phyloP scores from a whole-genome alignment of 1,139 yeast species.

The Kazachstania sp. region DNA sequence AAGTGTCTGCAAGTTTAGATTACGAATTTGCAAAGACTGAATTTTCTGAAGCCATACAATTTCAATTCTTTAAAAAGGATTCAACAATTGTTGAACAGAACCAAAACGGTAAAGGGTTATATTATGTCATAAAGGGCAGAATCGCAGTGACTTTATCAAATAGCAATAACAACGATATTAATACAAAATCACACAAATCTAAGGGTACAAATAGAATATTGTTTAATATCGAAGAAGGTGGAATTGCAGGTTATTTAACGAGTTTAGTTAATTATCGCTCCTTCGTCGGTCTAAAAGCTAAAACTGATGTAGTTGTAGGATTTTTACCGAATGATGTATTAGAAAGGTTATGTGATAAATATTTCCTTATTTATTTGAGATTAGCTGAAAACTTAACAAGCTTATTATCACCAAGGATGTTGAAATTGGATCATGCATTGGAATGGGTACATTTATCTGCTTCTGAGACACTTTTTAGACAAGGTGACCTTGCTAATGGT shows the following conservation, averaged over 20 bases:
- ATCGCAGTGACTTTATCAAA: slow-evolving; percentile 48
- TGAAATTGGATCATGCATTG: slow-evolving; percentile 78
- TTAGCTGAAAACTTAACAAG: slow-evolving; percentile 66
- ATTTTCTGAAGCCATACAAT: slow-evolving; percentile 54
- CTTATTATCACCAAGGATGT: slow-evolving; percentile 55
- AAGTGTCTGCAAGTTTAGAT: slow-evolving; percentile 28
- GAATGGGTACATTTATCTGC: slow-evolving; percentile 93
- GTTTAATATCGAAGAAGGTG: slow-evolving; percentile 64
- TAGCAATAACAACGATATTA: slow-evolving; percentile 9
- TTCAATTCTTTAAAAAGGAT: slow-evolving; percentile 48
- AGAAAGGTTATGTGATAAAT: slow-evolving; percentile 62
- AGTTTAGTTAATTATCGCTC: slow-evolving; percentile 74
- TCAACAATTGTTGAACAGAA: slow-evolving; percentile 55
- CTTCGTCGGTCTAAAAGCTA: slow-evolving; percentile 58
- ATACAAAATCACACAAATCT: neutral
- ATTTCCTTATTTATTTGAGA: slow-evolving; percentile 65
- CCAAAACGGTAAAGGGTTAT: slow-evolving; percentile 63
- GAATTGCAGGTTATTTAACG: slow-evolving; percentile 81
- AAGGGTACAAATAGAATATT: slow-evolving; percentile 27
- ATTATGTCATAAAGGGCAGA: slow-evolving; percentile 68
- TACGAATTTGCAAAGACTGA: slow-evolving; percentile 52
- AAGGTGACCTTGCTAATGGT: slow-evolving; percentile 86
- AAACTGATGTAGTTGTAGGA: slow-evolving; percentile 57
- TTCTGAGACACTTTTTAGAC: slow-evolving; percentile 69
- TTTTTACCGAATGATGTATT: slow-evolving; percentile 55